Percentiles rank a stretch among this genome's conserved stretches.
Evolutionary conservation across 805 yeast genomes (phyloP).

Genomic region (Starmerella floris): DNA sequence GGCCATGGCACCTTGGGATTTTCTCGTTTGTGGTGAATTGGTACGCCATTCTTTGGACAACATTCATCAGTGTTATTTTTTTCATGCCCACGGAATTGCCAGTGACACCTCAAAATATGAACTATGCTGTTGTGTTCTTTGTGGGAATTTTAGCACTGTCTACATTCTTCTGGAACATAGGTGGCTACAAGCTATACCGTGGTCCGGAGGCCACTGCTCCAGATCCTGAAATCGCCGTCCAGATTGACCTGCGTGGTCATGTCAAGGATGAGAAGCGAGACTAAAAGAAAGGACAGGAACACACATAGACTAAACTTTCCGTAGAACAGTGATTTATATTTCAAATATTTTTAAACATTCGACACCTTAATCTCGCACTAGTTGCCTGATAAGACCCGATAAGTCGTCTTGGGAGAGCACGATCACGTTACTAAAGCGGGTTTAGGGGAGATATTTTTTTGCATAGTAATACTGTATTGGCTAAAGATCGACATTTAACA

Average conservation of each 20-base stretch:
- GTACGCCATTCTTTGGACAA: slow-evolving; percentile 21
- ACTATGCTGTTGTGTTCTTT: slow-evolving; percentile 24
- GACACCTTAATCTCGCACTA: too few relatives aligned
- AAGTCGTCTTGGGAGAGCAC: too few relatives aligned
- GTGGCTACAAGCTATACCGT: slow-evolving; percentile 19
- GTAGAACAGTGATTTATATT: too few relatives aligned
- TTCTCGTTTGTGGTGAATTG: slow-evolving; percentile 20
- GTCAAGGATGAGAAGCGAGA: slow-evolving; percentile 19
- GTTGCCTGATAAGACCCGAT: too few relatives aligned
- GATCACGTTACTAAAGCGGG: too few relatives aligned
- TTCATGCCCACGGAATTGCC: slow-evolving; percentile 23
- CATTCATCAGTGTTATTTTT: slow-evolving; percentile 21
- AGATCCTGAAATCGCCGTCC: slow-evolving; percentile 19
- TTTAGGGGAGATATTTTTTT: too few relatives aligned
- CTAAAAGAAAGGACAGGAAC: too few relatives aligned
- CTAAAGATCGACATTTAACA: too few relatives aligned
- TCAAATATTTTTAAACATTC: too few relatives aligned
- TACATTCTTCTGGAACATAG: slow-evolving; percentile 18
- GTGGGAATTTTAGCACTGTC: slow-evolving; percentile 19
- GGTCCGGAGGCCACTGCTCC: slow-evolving; percentile 22
- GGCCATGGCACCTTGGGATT: slow-evolving; percentile 55
- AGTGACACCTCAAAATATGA: slow-evolving; percentile 22
- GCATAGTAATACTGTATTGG: too few relatives aligned
- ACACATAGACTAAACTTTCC: too few relatives aligned
- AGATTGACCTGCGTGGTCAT: slow-evolving; percentile 15